Conservation (phyloP, 192 early-diverging fungal species). For the Coemansia sp. region DNA sequence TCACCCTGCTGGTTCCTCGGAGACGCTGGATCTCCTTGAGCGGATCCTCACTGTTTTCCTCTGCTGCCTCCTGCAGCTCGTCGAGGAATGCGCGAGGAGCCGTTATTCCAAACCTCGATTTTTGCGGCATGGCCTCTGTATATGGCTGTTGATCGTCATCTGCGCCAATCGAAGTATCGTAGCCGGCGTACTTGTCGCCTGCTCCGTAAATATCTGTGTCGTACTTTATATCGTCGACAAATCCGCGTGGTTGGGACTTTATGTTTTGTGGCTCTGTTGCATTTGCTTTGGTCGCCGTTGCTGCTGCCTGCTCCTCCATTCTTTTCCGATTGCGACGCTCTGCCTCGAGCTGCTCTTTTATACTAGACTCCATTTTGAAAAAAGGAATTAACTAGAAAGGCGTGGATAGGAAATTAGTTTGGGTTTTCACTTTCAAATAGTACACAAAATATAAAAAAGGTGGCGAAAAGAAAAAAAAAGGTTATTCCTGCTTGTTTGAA, state of each 20-base stretch:
- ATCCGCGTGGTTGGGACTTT: not conserved
- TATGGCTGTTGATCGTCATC: slow-evolving; percentile 1
- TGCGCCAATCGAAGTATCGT: slow-evolving; percentile 60
- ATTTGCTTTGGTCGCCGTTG: not conserved
- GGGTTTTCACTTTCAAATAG: no score
- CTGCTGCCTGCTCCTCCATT: slow-evolving; percentile 9
- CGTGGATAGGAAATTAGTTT: no score
- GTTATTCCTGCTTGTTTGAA: no score
- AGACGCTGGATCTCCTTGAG: slow-evolving; percentile 59
- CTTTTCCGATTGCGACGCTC: slow-evolving; percentile 39
- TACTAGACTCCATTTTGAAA: slow-evolving; percentile 12
- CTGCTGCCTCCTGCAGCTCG: slow-evolving; percentile 60
- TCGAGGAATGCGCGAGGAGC: slow-evolving; percentile 76
- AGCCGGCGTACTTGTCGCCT: slow-evolving; percentile 68
- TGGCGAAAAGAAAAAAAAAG: not conserved
- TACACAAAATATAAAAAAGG: no score
- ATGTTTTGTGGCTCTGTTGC: not conserved
- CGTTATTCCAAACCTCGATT: slow-evolving; percentile 64
- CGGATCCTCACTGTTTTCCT: slow-evolving; percentile 60
- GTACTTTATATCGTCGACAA: slow-evolving; percentile 43
- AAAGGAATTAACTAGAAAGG: not conserved
- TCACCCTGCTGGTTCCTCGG: slow-evolving; percentile 57
- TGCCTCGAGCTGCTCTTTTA: slow-evolving; percentile 42
- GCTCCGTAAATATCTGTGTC: slow-evolving; percentile 75
- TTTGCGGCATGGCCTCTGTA: slow-evolving; percentile 57